Evolutionary conservation across 148 eudicot genomes (phyloP).

Genomic region (Salicornia ramosissima): DNA sequence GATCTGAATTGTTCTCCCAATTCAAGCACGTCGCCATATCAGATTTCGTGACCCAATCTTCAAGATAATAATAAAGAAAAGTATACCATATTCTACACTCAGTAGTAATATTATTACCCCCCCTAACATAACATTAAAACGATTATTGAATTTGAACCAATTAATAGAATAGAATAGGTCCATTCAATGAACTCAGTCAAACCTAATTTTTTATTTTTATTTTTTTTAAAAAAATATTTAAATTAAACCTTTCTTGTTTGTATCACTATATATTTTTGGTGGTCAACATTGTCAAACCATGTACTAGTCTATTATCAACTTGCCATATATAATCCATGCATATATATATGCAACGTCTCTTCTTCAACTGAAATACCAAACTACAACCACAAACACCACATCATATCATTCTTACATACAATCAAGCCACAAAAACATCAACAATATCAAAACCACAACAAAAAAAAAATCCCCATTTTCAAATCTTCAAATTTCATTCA

Average conservation of each 20-base stretch:
- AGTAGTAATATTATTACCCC: neutral
- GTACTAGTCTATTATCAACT: constrained; percentile 2
- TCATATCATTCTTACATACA: neutral
- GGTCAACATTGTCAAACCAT: constrained; percentile 23
- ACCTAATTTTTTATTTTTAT: too few relatives aligned
- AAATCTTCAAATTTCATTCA: too few relatives aligned
- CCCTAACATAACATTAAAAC: neutral
- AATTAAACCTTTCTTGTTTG: neutral
- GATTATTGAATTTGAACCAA: neutral
- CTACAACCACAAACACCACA: neutral
- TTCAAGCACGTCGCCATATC: constrained; percentile 2
- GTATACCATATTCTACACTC: neutral
- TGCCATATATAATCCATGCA: constrained; percentile 1
- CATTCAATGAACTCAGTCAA: constrained; percentile 19
- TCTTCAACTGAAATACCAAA: neutral
- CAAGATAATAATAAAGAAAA: constrained; percentile 8
- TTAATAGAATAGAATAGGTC: constrained; percentile 27
- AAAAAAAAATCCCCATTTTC: neutral
- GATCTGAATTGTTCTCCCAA: constrained; percentile 4
- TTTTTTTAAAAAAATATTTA: too few relatives aligned
- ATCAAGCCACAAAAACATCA: neutral
- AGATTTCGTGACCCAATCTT: constrained; percentile 6
- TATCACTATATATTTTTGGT: neutral
- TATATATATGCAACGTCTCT: constrained; percentile 4
- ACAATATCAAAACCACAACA: neutral